Base-by-base conservation (phyloP, 495 filamentous ascomycete species). In the Stereocaulon alpinum region DNA sequence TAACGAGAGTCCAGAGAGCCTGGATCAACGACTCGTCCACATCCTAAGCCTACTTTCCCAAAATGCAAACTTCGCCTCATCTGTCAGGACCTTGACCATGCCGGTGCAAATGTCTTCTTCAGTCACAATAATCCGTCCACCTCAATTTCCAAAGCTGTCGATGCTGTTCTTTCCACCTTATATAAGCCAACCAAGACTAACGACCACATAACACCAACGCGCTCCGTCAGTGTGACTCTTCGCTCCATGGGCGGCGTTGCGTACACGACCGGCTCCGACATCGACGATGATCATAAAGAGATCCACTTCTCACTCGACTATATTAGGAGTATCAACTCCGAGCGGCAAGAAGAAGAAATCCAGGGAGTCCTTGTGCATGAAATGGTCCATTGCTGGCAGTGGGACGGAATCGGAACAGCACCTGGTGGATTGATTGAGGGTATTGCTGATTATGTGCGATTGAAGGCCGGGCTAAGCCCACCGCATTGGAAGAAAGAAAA, bases 301-400 rank as follows among this genome's bases (percentile, higher is more conserved):
- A 96, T 98, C 59, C 89, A 96, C 73, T 79, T 96, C 74, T 87
- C 82, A 5, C 81, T 90, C 12, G 73, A 80, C 55, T 96, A 96
- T 73, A 84, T 97, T 65, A 62, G 70, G 15, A 68, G 72, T 57
- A 69, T 74, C 58, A 69, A 73, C 15, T n/a, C 55, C 12, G 43
- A 56, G 14, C 44, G 63, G 20, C 61, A 65, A 22, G 62, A 68
- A 11, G 65, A 79, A 37, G 93, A 98, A 73, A 83, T 97, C 58
- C 71, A 77, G 12, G 93, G 93, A 42, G 89, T 98, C 3, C 66
- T 98, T 10, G 82, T 83, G 0, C 93, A 98, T 70, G 93, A 98
- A 72, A 85, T 96, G 62, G 93, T 97, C 12, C 93, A 98, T 69
- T 96, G 91, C 74, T 95, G 87, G 73, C 93, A 98, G 69, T 89